Conservation (phyloP, 495 filamentous ascomycete genomes). For the Xylaria intraflava region DNA sequence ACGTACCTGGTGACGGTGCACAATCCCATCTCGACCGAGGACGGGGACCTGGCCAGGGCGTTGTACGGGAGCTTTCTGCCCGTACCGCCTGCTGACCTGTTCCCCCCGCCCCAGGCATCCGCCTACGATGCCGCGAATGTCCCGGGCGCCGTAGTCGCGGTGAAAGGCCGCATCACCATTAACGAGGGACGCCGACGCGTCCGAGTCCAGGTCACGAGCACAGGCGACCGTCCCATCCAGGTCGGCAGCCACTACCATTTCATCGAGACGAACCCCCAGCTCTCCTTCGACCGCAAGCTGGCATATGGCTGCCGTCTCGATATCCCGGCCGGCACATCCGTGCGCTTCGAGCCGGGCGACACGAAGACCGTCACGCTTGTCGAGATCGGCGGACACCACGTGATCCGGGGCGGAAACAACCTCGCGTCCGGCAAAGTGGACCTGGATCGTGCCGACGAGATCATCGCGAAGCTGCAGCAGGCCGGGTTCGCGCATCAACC, state of each 20-base stretch:
- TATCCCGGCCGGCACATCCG: conserved; percentile 84
- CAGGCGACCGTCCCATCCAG: conserved; percentile 87
- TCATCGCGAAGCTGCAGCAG: conserved; percentile 56
- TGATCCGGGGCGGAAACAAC: conserved; percentile 81
- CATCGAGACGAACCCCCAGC: conserved; percentile 82
- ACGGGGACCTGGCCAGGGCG: conserved; percentile 78
- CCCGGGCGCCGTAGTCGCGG: conserved; percentile 74
- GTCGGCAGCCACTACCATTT: conserved; percentile 97
- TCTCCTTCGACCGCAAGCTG: conserved; percentile 83
- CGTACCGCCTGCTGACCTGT: conserved; percentile 58
- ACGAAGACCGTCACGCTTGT: conserved; percentile 88
- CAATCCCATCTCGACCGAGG: conserved; percentile 77
- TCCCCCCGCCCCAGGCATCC: conserved; percentile 52
- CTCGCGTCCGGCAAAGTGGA: conserved; percentile 71
- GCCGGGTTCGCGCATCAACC: conserved; percentile 73
- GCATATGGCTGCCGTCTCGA: conserved; percentile 85
- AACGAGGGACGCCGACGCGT: conserved; percentile 73
- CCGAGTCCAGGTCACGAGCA: conserved; percentile 69
- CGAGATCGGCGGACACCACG: conserved; percentile 74
- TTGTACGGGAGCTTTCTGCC: conserved; percentile 92
- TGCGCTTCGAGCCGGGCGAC: conserved; percentile 93
- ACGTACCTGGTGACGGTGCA: conserved; percentile 96
- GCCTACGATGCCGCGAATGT: conserved; percentile 59
- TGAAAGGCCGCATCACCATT: conserved; percentile 60
- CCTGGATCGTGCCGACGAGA: conserved; percentile 50